Conservation (phyloP, 352 stramenopile species). For the Phytophthora brassicae region DNA sequence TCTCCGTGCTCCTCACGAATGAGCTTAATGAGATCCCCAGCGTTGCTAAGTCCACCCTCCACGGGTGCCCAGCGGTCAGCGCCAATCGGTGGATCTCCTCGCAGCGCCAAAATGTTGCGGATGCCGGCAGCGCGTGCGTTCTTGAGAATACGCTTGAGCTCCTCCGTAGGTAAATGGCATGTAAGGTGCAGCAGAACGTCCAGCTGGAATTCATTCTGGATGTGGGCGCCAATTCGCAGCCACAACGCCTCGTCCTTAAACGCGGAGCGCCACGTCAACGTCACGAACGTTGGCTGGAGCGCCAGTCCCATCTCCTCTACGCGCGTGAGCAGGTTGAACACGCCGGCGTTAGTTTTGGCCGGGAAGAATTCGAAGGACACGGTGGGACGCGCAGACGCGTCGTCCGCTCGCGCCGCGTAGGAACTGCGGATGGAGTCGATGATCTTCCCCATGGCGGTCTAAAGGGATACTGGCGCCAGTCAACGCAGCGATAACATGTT, state of each 20-base stretch:
- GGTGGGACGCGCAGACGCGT: constrained; percentile 44
- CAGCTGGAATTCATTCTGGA: constrained; percentile 86
- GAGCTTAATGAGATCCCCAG: constrained; percentile 96
- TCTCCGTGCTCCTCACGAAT: constrained; percentile 96
- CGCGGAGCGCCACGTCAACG: constrained; percentile 87
- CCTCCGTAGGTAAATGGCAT: constrained; percentile 69
- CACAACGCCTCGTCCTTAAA: constrained; percentile 90
- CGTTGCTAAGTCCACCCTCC: constrained; percentile 92
- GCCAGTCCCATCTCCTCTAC: constrained; percentile 87
- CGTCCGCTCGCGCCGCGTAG: constrained; percentile 44
- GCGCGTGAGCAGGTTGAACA: constrained; percentile 84
- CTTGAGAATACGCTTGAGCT: constrained; percentile 65
- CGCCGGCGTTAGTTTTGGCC: constrained; percentile 81
- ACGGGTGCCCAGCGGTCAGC: constrained; percentile 83
- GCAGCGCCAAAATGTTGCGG: constrained; percentile 97
- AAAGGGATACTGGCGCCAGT: too few species aligned
- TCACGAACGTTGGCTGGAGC: constrained; percentile 87
- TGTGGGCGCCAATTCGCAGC: constrained; percentile 88
- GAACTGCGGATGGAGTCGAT: constrained; percentile 71
- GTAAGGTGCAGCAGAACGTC: constrained; percentile 83
- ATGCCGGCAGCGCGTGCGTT: constrained; percentile 88
- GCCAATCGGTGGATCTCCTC: constrained; percentile 95
- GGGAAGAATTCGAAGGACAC: constrained; percentile 90
- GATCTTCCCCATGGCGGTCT: constrained; percentile 73
- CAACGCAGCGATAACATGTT: too few species aligned